Base-by-base conservation (phyloP, 2,329 filamentous ascomycete genomes). In the Tolypocladium nubicola region DNA sequence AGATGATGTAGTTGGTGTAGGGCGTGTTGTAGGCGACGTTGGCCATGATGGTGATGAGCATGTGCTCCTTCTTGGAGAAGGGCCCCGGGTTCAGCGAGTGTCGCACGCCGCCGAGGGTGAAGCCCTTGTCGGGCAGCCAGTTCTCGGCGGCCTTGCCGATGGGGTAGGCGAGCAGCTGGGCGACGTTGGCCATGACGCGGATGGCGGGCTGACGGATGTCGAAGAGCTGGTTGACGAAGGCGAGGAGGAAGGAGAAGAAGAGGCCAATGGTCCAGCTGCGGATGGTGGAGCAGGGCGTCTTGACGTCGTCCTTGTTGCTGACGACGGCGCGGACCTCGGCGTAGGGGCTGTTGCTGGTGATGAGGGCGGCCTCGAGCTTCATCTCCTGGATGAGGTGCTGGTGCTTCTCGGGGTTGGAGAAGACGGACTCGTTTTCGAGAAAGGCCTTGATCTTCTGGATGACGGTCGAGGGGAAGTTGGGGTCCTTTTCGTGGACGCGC, bases 41-140 rank as follows among this genome's bases (percentile, higher is more conserved):
- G 56, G 85, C 82, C 79, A 83, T 82, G 66, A 83, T 80, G 58
- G 79, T 79, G 61, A 84, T 80, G 45, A 85, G 72, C 74, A 82
- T 81, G 64, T 85, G 82, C 66, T 85, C 82, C 68, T 85, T 85
- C 63, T 77, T 78, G 56, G 77, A 79, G 64, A 84, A 84, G 2
- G 76, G 77, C 0, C 80, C 80, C 0, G 81, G 80, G 63, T 83
- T 83, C 16, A 82, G 71, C 6, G 73, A 76, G 64, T 79, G 76
- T 23, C 74, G 71, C 26, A 73, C 63, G 11, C 77, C 77, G 47
- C 74, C 71, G 19, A 79, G 62, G 1, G 70, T 78, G 61, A 84
- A 73, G 39, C 76, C 76, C 52, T 65, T 70, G 60, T 81, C 77
- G 0, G 81, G 82, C 47, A 85, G 69, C 61, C 74, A 69, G 54